Percentiles rank a stretch among this genome's conserved stretches.
Conservation (phyloP, 140 eudicot genomes). For the Flaveria floridana region DNA sequence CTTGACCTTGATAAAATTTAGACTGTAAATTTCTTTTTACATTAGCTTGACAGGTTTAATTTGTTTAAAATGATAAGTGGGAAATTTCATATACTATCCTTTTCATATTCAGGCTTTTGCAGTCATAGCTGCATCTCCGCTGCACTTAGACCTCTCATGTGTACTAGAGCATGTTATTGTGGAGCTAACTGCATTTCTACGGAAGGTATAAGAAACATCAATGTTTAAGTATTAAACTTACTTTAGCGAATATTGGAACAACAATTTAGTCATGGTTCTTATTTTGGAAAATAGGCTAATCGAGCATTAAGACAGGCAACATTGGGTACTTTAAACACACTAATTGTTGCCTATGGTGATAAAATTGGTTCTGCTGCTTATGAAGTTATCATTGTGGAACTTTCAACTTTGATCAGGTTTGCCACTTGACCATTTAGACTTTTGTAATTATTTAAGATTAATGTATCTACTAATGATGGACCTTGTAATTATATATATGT, state of each 20-base stretch:
- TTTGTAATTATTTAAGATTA: conserved; percentile 17
- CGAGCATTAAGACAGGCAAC: conserved; percentile 98
- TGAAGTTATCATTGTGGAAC: conserved; percentile 89
- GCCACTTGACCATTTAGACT: conserved; percentile 20
- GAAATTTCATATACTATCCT: neutral
- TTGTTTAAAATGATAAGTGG: conserved; percentile 15
- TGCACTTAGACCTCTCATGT: conserved; percentile 83
- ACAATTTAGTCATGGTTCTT: neutral
- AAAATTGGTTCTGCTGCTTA: conserved; percentile 87
- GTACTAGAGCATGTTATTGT: conserved; percentile 86
- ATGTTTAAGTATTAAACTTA: neutral
- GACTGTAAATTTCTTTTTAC: neutral
- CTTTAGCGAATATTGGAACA: neutral
- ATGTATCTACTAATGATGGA: conserved; percentile 6
- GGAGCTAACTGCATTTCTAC: conserved; percentile 87
- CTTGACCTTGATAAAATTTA: neutral
- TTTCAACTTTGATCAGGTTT: conserved; percentile 92
- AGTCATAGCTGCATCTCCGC: conserved; percentile 91
- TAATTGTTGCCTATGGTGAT: conserved; percentile 89
- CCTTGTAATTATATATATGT: neutral
- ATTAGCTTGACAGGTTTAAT: neutral
- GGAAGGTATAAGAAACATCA: conserved; percentile 57
- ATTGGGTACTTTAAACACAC: conserved; percentile 80
- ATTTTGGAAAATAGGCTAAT: conserved; percentile 62
- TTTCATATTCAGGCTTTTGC: conserved; percentile 75